phyloP scores from a whole-genome alignment of 192 early-diverging fungal genomes.

The Coemansia sp. region DNA sequence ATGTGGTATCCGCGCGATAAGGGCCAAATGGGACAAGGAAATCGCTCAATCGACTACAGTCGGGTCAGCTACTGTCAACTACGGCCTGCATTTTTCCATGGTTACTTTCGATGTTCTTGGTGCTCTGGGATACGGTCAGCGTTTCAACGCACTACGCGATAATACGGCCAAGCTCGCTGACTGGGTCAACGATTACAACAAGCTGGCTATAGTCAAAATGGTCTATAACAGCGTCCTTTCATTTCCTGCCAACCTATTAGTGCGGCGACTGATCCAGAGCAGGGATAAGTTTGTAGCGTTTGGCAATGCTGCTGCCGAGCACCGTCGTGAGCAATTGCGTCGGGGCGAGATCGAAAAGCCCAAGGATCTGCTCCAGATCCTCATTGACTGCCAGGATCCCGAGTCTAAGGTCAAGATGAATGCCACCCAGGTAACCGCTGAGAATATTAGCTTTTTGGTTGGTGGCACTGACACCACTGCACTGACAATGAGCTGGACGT shows the following conservation, averaged over 20 bases:
- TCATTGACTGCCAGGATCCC: slow-evolving; percentile 48
- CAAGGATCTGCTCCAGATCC: slow-evolving; percentile 46
- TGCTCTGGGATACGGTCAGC: slow-evolving; percentile 40
- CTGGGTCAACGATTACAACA: slow-evolving; percentile 27
- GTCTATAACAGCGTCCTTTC: slow-evolving; percentile 3
- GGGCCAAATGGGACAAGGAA: slow-evolving; percentile 30
- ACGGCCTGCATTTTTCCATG: slow-evolving; percentile 27
- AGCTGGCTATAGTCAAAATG: slow-evolving; percentile 9
- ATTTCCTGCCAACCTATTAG: slow-evolving; percentile 16
- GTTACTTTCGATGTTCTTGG: slow-evolving; percentile 37
- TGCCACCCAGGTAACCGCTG: slow-evolving; percentile 28
- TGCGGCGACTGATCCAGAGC: slow-evolving; percentile 15
- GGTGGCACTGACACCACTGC: slow-evolving; percentile 52
- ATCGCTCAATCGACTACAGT: not conserved
- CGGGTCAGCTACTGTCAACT: slow-evolving; percentile 24
- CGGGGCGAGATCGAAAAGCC: slow-evolving; percentile 26
- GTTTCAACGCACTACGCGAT: slow-evolving; percentile 32
- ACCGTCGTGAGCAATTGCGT: slow-evolving; percentile 16
- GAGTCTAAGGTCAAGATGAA: slow-evolving; percentile 43
- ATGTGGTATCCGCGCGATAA: slow-evolving; percentile 29
- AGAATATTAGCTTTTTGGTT: slow-evolving; percentile 30
- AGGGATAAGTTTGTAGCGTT: slow-evolving; percentile 28
- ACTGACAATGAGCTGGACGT: slow-evolving; percentile 38
- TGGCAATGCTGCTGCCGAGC: slow-evolving; percentile 11
- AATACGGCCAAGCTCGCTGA: slow-evolving; percentile 17